Evolutionary conservation across 805 yeast genomes (phyloP), one percentile per base, ranked within the genome.

Genomic region (Metschnikowia shivogae): DNA sequence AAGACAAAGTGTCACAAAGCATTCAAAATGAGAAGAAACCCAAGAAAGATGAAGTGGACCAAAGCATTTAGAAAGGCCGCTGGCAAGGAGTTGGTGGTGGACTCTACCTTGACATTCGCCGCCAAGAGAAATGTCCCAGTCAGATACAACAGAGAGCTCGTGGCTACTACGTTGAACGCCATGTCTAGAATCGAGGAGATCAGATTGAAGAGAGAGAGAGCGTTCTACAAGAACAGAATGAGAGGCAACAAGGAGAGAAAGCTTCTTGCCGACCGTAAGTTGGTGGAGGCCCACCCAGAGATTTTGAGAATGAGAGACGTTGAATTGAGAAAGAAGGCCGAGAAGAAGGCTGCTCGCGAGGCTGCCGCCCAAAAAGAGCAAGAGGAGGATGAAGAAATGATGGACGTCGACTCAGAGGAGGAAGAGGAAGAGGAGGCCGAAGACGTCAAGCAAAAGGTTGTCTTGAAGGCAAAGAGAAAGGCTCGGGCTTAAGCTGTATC

Each of bases 181-280:
- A 93, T 93, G 99, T 77, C 86, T 45, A 83, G 97, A 73, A 85
- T 93, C 51, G 97, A 93, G 68, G 95, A 89, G 73, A 93, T 93
- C 67, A 84, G 99, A 76, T 84, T 80, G 66, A 89, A 84, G 77
- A 85, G 99, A 76, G 99, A 93, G 71, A 80, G 95, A 64, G 97
- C 98, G 12, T 93, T 93, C 89, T 93, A 88, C 77, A 92, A 90
- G 89, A 89, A 90, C 75, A 86, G 99, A 82, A 93, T 93, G 99
- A 88, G 86, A 70, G 97, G 97, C 53, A 93, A 93, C 74, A 86
- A 83, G 70, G 97, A 86, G 57, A 81, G 82, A 67, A 86, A 86
- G 67, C 76, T 89, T 61, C 88, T 82, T 44, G 75, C 85, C 46
- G 99, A 93, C 71, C 82, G 82, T 72, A 88, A 88, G 70, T 77